Evolutionary conservation across 371 early-diverging fungal species (phyloP).

Genomic region (Batrachochytrium dendrobatidis): DNA sequence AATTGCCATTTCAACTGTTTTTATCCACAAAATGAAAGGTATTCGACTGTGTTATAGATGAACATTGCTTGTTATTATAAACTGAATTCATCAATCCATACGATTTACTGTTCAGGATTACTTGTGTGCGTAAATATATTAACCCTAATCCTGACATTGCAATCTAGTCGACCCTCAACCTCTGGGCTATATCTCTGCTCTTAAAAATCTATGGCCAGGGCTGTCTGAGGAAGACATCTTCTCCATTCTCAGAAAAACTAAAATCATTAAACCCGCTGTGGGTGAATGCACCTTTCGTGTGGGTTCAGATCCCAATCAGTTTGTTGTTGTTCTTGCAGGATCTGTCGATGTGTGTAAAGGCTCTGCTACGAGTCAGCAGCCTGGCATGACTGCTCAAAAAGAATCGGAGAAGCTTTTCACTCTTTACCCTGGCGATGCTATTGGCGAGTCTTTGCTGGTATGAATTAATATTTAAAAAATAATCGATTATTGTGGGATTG

Average conservation of each 20-base stretch:
- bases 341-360: conserved; percentile 12
- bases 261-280: conserved; percentile 3
- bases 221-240: conserved; percentile 14
- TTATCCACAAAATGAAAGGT: too few species aligned
- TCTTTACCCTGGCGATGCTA: conserved; percentile 15
- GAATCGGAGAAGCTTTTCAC: conserved; percentile 23
- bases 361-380: background rate
- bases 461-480: background rate
- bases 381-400: background rate
- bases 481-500: background rate
- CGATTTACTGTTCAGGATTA: too few species aligned
- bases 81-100: too few species aligned
- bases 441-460: conserved; percentile 10
- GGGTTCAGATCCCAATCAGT: conserved; percentile 7
- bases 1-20: too few species aligned
- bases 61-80: too few species aligned
- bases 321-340: conserved; percentile 14
- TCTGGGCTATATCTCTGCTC: too few species aligned
- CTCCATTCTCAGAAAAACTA: conserved; percentile 13
- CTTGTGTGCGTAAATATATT: too few species aligned
- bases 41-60: too few species aligned
- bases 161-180: too few species aligned
- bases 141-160: too few species aligned
- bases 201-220: conserved; percentile 16
- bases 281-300: conserved; percentile 11